phyloP scores from a whole-genome alignment of 805 yeast genomes.

The Candida dajiaensis region DNA sequence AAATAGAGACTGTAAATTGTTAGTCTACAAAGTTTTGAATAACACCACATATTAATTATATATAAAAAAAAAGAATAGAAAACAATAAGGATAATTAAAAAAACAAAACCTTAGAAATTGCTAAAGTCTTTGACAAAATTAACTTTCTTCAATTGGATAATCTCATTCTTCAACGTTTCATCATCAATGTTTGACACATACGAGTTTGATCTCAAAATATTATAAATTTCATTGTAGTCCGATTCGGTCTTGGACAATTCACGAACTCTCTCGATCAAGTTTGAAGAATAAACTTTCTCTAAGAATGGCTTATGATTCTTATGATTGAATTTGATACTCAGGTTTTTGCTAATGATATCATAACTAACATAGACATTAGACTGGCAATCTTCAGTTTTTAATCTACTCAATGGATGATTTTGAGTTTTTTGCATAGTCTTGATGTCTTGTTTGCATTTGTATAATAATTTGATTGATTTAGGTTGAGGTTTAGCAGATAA shows the following conservation, averaged over 20 bases:
- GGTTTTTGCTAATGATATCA: constrained; percentile 15
- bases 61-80: not conserved
- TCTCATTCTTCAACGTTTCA: constrained; percentile 11
- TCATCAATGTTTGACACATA: constrained; percentile 5
- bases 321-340: constrained; percentile 21
- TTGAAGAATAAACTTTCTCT: constrained; percentile 16
- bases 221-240: constrained; percentile 8
- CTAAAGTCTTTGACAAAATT: constrained; percentile 20
- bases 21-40: too few species aligned
- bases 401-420: constrained; percentile 6
- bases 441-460: constrained; percentile 22
- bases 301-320: constrained; percentile 15
- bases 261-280: constrained; percentile 13
- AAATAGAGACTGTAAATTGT: too few species aligned
- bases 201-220: constrained; percentile 5
- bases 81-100: not conserved
- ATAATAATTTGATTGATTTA: constrained; percentile 21
- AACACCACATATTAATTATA: not conserved
- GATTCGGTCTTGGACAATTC: constrained; percentile 4
- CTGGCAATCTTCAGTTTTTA: constrained; percentile 22
- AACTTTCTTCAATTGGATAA: constrained; percentile 12
- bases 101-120: constrained; percentile 2
- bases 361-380: constrained; percentile 21
- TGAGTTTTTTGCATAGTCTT: constrained; percentile 18
- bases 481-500: constrained; percentile 18